phyloP scores from a whole-genome alignment of 352 stramenopile species.

The Globisporangium spiculum region DNA sequence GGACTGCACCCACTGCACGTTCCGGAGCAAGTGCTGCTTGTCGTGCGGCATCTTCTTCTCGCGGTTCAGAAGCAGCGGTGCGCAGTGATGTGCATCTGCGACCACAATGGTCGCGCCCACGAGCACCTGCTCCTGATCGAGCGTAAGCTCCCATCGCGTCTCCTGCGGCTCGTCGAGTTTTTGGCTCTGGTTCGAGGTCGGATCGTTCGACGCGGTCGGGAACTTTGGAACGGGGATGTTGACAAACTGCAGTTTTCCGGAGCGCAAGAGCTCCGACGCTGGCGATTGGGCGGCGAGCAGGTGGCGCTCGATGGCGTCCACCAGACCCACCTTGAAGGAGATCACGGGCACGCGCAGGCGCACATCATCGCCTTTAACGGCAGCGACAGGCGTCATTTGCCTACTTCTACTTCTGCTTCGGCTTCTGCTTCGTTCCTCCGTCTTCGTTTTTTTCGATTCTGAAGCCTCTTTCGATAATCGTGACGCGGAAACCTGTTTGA shows the following conservation, averaged over 20 bases:
- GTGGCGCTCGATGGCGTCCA: conserved; percentile 23
- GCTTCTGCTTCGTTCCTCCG: neutral
- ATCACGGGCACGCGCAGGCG: conserved; percentile 31
- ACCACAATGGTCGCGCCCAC: conserved; percentile 32
- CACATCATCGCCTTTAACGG: neutral
- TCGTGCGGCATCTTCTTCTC: conserved; percentile 30
- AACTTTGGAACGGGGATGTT: conserved; percentile 24
- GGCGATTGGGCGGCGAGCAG: conserved; percentile 16
- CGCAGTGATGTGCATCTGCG: conserved; percentile 26
- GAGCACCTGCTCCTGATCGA: conserved; percentile 31
- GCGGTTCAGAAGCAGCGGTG: conserved; percentile 31
- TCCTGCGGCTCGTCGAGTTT: neutral
- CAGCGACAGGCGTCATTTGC: neutral
- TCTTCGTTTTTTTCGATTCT: neutral
- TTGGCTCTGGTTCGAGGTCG: conserved; percentile 4
- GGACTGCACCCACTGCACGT: conserved; percentile 51
- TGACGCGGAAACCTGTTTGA: neutral
- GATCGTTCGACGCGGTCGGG: neutral
- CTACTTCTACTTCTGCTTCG: neutral
- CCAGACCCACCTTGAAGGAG: conserved; percentile 33
- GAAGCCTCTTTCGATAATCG: conserved; percentile 3
- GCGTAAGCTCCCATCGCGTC: conserved; percentile 28
- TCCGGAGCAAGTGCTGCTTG: conserved; percentile 39
- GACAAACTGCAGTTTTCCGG: conserved; percentile 27
- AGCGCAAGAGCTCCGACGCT: conserved; percentile 13